Evolutionary conservation across 2,329 filamentous ascomycete species (phyloP), one percentile per base, ranked within the genome.

Genomic region (Ascochyta pisi): DNA sequence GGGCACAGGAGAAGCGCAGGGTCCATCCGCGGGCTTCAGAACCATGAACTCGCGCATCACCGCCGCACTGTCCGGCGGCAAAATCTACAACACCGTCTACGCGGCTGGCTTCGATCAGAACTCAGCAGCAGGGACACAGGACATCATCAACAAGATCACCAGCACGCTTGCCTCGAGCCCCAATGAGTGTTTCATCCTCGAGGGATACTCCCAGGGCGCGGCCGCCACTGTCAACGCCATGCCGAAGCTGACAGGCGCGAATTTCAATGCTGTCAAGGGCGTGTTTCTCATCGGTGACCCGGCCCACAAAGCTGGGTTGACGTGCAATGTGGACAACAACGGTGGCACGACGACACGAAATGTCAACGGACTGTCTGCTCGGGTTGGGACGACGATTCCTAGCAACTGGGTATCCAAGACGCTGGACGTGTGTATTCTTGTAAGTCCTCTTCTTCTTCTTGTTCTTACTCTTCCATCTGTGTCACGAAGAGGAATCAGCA

Each of bases 181-280:
- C 1, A 61, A 65, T 31, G 64, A 68, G 43, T 77, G 74, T 57
- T 75, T 76, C 55, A 69, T 76, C 43, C 65, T 77, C 1, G 67
- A 76, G 47, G 74, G 75, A 16, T 76, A 76, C 61, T 73, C 68
- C 2, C 74, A 76, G 54, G 75, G 72, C 19, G 75, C 75, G 2
- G 66, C 70, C 7, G 74, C 73, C 0, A 76, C 74, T 0, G 67
- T 72, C 5, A 68, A 73, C 37, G 74, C 73, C 8, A 47, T 77
- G 53, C 33, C 68, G 3, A 49, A 64, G 16, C 48, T 77, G 4
- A 76, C 71, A 1, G 74, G 73, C 19, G 64, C 64, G 0, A 57
- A 50, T 13, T 72, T 74, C 60, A 57, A 69, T 33, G 74, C 74
- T 6, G 71, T 77, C 13, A 74, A 74, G 56, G 73, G 69, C 16